Percentiles rank a stretch among this genome's conserved stretches.
Evolutionary conservation across 163 green algal genomes (phyloP).

Genomic region (Scenedesmus sp.): DNA sequence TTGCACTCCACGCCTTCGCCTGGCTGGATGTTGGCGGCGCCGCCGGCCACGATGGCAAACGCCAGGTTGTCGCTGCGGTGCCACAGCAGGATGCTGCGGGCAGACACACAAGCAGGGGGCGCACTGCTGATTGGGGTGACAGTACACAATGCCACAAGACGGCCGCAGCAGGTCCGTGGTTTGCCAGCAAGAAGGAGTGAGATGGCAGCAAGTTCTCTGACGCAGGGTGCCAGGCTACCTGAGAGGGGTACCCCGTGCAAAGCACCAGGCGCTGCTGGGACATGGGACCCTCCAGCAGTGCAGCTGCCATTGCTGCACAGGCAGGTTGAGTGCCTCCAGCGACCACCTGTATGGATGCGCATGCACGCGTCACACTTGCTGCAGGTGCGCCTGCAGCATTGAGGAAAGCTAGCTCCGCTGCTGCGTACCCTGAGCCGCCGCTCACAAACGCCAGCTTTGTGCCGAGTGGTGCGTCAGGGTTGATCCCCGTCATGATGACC

Average conservation of each 20-base stretch:
- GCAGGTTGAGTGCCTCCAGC: neutral
- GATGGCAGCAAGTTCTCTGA: no score
- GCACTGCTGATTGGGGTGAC: neutral
- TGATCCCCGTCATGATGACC: slow-evolving; percentile 88
- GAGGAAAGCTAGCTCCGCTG: neutral
- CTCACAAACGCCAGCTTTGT: slow-evolving; percentile 86
- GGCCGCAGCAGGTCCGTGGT: no score
- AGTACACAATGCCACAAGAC: no score
- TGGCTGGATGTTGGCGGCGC: slow-evolving; percentile 37
- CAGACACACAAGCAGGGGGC: neutral
- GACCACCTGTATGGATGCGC: neutral
- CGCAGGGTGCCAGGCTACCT: no score
- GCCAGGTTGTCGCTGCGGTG: slow-evolving; percentile 87
- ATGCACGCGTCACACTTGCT: neutral
- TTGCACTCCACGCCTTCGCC: slow-evolving; percentile 78
- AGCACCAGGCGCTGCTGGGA: no score
- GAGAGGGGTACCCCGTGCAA: no score
- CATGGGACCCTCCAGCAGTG: neutral
- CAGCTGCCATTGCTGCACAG: neutral
- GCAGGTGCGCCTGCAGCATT: neutral
- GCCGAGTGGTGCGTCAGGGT: slow-evolving; percentile 88
- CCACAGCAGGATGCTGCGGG: slow-evolving; percentile 86
- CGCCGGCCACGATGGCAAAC: slow-evolving; percentile 83
- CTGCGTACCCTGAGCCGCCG: slow-evolving; percentile 80
- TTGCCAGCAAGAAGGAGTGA: no score